Evolutionary conservation across 768 basidiomycete genomes (phyloP).

Genomic region (Sarcodon aspratus): DNA sequence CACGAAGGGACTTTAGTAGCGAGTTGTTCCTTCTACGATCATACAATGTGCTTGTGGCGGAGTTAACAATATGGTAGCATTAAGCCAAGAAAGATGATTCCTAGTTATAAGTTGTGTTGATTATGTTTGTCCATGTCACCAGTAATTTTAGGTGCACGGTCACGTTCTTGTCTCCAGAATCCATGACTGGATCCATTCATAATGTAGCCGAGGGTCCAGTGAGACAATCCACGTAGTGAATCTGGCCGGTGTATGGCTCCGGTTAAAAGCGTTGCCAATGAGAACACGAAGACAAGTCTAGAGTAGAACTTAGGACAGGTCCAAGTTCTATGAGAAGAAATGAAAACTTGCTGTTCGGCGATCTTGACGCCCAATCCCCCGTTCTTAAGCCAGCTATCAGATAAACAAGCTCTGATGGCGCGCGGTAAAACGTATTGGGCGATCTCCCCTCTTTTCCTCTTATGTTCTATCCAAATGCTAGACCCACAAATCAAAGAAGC

Average conservation of each 20-base stretch:
- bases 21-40: slow-evolving; percentile 96
- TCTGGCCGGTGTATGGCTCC: slow-evolving; percentile 50
- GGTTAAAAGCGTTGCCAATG: slow-evolving; percentile 56
- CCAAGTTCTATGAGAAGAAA: neutral
- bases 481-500: slow-evolving; percentile 63
- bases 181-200: slow-evolving; percentile 46
- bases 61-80: slow-evolving; percentile 26
- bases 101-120: neutral
- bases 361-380: slow-evolving; percentile 26
- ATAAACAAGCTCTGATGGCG: slow-evolving; percentile 54
- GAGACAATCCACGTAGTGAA: slow-evolving; percentile 59
- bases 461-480: slow-evolving; percentile 74
- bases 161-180: neutral
- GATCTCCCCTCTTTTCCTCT: slow-evolving; percentile 64
- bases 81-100: neutral
- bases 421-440: slow-evolving; percentile 68
- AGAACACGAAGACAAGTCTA: slow-evolving; percentile 50
- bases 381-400: slow-evolving; percentile 38
- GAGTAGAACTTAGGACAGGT: neutral
- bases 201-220: slow-evolving; percentile 60
- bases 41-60: slow-evolving; percentile 69
- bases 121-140: too few species aligned
- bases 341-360: slow-evolving; percentile 40
- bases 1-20: slow-evolving; percentile 42
- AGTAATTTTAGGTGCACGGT: neutral